Evolutionary conservation across 2,329 filamentous ascomycete genomes (phyloP), one percentile per base, ranked within the genome.

Genomic region (Teratosphaeria gauchensis): DNA sequence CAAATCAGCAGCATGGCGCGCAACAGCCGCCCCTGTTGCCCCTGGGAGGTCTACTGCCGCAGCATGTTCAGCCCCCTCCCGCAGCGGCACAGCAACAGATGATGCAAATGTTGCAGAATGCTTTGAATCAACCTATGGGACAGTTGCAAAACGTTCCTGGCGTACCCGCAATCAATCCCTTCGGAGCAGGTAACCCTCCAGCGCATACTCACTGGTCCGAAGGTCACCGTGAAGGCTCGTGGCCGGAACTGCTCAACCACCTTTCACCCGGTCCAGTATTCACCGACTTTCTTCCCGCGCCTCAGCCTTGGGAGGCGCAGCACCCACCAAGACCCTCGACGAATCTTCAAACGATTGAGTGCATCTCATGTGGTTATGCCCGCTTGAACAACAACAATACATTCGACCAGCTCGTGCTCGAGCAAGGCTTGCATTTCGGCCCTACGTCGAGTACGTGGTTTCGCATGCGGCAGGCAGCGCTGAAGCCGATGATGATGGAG

Each of bases 331-430:
- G 64, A 61, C 21, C 51, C 11, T 33, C 65, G 63, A 75, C 74
- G 3, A 68, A 67, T 24, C 68, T 81, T 1, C 62, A 68, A 57
- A 68, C 69, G 14, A 70, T 86, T 32, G 75, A 77, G 0, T 80
- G 87, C 70, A 79, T 78, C 33, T 86, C 83, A 0, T 87, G 84
- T 66, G 84, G 84, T 55, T 87, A 87, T 64, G 81, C 79, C 35
- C 69, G 72, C 5, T 67, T 86, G 1, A 56, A 54, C 60, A 62
- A 56, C 56, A 65, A 58, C 48, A 61, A 31, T 2, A 30, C 59
- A 0, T 69, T 74, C 51, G 72, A 75, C 48, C 73, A 77, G 61
- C 52, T 58, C 8, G 64, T 59, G 16, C 60, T 77, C 21, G 71
- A 74, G 8, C 54, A 12, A 5, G 35, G n/a, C 35, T 42, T 14